phyloP scores from a whole-genome alignment of 495 filamentous ascomycete genomes.

The Podospora conica region DNA sequence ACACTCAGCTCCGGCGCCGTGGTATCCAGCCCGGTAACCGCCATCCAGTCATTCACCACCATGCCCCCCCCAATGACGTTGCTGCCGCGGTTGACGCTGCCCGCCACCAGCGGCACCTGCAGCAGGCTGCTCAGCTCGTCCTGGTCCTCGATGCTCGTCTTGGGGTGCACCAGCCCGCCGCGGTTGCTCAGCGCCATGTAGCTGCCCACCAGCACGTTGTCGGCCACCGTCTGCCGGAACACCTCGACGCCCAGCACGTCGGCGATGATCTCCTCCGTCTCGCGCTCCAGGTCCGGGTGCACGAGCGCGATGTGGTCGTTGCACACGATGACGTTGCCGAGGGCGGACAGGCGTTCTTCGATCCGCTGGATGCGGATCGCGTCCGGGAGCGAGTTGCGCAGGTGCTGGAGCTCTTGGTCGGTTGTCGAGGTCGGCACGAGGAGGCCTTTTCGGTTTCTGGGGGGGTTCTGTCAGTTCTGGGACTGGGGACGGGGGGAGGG shows the following conservation, averaged over 20 bases:
- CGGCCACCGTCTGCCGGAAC: slow-evolving; percentile 93
- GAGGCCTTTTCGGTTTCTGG: slow-evolving; percentile 91
- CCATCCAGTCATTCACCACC: slow-evolving; percentile 99
- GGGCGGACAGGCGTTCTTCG: slow-evolving; percentile 90
- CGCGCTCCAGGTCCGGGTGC: slow-evolving; percentile 94
- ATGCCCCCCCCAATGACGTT: slow-evolving; percentile 95
- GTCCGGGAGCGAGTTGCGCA: slow-evolving; percentile 90
- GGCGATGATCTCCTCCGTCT: slow-evolving; percentile 92
- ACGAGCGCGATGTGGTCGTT: slow-evolving; percentile 97
- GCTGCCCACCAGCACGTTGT: slow-evolving; percentile 90
- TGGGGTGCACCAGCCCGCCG: slow-evolving; percentile 94
- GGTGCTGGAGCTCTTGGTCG: slow-evolving; percentile 95
- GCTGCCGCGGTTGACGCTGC: slow-evolving; percentile 84
- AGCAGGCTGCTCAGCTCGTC: slow-evolving; percentile 91
- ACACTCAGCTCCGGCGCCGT: slow-evolving; percentile 96
- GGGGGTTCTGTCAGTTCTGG: neutral
- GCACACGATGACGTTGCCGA: slow-evolving; percentile 92
- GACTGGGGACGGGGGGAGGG: neutral
- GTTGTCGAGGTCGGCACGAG: slow-evolving; percentile 93
- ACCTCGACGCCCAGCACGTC: slow-evolving; percentile 97
- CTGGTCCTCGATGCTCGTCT: slow-evolving; percentile 93
- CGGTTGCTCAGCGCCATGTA: slow-evolving; percentile 97
- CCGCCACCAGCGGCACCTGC: slow-evolving; percentile 92
- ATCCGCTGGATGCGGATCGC: slow-evolving; percentile 85
- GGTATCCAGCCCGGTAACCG: slow-evolving; percentile 92